A percentile compares a stretch with the other conserved stretches of the same genome.
phyloP scores from a whole-genome alignment of 768 basidiomycete genomes.

The Cytidiella melzeri region DNA sequence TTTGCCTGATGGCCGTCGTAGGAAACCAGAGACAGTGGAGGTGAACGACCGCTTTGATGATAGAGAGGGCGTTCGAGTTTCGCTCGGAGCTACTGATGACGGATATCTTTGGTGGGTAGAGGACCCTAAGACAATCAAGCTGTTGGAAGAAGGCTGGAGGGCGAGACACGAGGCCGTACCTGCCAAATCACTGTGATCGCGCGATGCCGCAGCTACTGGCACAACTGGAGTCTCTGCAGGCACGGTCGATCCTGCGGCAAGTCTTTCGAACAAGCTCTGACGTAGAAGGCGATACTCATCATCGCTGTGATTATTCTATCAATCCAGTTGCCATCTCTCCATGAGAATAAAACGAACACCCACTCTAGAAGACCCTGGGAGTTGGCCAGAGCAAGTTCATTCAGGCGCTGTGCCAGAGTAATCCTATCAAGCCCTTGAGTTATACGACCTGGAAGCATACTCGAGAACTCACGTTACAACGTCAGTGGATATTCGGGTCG shows the following conservation, averaged over 20 bases:
- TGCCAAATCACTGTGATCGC: not conserved
- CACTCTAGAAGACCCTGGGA: slow-evolving; percentile 75
- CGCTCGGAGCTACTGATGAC: slow-evolving; percentile 19
- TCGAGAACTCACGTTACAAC: slow-evolving; percentile 26
- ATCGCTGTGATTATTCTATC: slow-evolving; percentile 43
- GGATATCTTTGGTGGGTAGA: slow-evolving; percentile 15
- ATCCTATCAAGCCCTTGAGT: slow-evolving; percentile 37
- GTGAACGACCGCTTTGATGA: slow-evolving; percentile 29
- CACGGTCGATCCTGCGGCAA: slow-evolving; percentile 50
- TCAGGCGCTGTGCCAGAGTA: slow-evolving; percentile 73
- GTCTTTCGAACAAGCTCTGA: slow-evolving; percentile 79
- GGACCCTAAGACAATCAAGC: not conserved
- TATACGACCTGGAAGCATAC: slow-evolving; percentile 8
- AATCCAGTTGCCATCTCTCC: not conserved
- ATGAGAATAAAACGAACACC: slow-evolving; percentile 22
- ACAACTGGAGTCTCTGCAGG: slow-evolving; percentile 62
- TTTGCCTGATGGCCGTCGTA: slow-evolving; percentile 28
- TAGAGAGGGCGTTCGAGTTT: slow-evolving; percentile 25
- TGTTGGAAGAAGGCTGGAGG: slow-evolving; percentile 3
- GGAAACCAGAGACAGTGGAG: slow-evolving; percentile 30
- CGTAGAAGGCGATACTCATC: slow-evolving; percentile 82
- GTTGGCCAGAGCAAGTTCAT: slow-evolving; percentile 76
- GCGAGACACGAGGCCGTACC: not conserved
- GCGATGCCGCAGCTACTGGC: slow-evolving; percentile 33
- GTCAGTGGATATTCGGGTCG: slow-evolving; percentile 24